A percentile compares a stretch with the other conserved stretches of the same genome.
Evolutionary conservation across 1,139 yeast genomes (phyloP).

Genomic region (Kodamaea anthophila): DNA sequence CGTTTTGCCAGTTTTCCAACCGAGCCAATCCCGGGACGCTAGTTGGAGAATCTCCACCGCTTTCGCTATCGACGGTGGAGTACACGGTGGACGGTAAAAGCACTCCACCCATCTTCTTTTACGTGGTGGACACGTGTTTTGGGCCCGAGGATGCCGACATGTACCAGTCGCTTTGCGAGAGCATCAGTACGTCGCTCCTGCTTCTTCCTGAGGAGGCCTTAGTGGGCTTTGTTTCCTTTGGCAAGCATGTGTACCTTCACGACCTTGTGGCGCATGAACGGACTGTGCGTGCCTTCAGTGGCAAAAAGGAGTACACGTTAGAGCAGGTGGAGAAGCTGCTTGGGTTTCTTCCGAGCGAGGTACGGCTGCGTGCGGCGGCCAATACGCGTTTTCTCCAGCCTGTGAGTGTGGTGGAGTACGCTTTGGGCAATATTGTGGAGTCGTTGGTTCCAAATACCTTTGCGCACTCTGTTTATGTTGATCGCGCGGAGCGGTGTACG

Average conservation of each 20-base stretch:
- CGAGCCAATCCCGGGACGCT: slow-evolving; percentile 20
- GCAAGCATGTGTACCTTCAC: slow-evolving; percentile 60
- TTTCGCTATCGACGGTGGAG: slow-evolving; percentile 51
- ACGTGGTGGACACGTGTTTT: slow-evolving; percentile 63
- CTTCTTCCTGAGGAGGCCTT: slow-evolving; percentile 56
- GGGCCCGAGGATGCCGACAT: slow-evolving; percentile 41
- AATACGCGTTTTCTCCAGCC: slow-evolving; percentile 42
- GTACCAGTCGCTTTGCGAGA: slow-evolving; percentile 47
- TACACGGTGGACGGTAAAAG: slow-evolving; percentile 45
- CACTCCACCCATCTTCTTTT: slow-evolving; percentile 50
- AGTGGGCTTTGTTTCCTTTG: slow-evolving; percentile 56
- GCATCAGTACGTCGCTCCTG: slow-evolving; percentile 46
- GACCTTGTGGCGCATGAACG: slow-evolving; percentile 38
- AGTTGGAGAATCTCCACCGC: slow-evolving; percentile 13
- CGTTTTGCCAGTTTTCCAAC: slow-evolving; percentile 53
- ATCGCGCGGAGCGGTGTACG: slow-evolving; percentile 54
- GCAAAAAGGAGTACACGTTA: slow-evolving; percentile 46
- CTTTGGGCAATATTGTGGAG: slow-evolving; percentile 48
- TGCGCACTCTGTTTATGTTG: slow-evolving; percentile 36
- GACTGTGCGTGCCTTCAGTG: slow-evolving; percentile 47
- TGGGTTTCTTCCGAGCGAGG: slow-evolving; percentile 34
- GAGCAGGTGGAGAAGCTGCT: slow-evolving; percentile 48
- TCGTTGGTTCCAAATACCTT: slow-evolving; percentile 49
- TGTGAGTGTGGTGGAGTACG: slow-evolving; percentile 49
- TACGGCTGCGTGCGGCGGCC: slow-evolving; percentile 9